These are phyloP conservation scores for Sporothrix protearum DNA, from an alignment of 2,329 filamentous ascomycete species.

Conservation along the genomic window DNA sequence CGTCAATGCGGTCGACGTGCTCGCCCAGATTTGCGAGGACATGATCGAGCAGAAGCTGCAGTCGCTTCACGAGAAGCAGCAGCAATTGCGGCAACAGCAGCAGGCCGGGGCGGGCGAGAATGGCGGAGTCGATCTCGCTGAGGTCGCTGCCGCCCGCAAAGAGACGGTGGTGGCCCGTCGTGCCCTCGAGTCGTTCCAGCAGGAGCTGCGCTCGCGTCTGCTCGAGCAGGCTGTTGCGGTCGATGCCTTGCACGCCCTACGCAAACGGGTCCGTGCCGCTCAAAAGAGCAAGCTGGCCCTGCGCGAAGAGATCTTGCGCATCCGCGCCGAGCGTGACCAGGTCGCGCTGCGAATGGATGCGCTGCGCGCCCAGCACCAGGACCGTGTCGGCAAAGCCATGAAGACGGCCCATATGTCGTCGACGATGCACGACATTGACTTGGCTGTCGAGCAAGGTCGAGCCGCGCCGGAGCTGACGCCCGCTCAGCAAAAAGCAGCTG, in stretches of 20 bases:
- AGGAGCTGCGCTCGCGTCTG: slow-evolving; percentile 54
- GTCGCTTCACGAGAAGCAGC: slow-evolving; percentile 43
- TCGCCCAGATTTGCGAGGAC: slow-evolving; percentile 60
- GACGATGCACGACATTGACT: slow-evolving; percentile 59
- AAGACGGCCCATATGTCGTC: slow-evolving; percentile 54
- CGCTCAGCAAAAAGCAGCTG: slow-evolving; percentile 47
- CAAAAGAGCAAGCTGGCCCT: slow-evolving; percentile 56
- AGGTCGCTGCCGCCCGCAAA: slow-evolving; percentile 43
- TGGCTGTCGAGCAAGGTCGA: slow-evolving; percentile 46
- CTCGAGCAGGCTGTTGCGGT: slow-evolving; percentile 60
- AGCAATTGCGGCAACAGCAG: not conserved
- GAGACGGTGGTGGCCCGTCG: slow-evolving; percentile 54
- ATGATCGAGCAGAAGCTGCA: slow-evolving; percentile 51
- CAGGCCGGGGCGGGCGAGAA: slow-evolving; percentile 39
- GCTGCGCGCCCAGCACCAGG: slow-evolving; percentile 57
- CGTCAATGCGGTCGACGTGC: slow-evolving; percentile 61
- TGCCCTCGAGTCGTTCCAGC: slow-evolving; percentile 56
- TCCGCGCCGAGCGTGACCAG: slow-evolving; percentile 59
- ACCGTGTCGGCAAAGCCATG: slow-evolving; percentile 49
- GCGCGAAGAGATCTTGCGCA: slow-evolving; percentile 57
- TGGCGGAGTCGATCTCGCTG: slow-evolving; percentile 31
- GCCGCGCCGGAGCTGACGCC: slow-evolving; percentile 45
- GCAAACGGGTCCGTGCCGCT: slow-evolving; percentile 54
- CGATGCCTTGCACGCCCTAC: slow-evolving; percentile 55
- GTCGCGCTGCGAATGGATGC: slow-evolving; percentile 61